phyloP scores from a whole-genome alignment of 208 protist genomes.

The Kentomonas sorsogonicus region DNA sequence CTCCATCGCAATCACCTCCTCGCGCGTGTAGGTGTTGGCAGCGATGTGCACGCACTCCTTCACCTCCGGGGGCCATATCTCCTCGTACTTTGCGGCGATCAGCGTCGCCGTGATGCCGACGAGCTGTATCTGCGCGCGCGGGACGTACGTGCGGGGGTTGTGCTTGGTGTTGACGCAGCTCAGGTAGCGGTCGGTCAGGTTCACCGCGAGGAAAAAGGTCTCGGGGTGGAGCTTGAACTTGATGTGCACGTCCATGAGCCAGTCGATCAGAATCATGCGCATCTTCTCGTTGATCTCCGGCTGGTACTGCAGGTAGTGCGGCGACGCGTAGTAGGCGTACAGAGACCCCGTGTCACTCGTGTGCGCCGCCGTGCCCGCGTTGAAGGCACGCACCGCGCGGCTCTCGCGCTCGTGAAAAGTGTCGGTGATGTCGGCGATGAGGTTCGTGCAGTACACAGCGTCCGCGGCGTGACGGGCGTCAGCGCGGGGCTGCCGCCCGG shows the following conservation, averaged over 20 bases:
- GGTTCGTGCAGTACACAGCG: slow-evolving; percentile 65
- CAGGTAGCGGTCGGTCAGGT: slow-evolving; percentile 96
- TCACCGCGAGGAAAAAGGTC: slow-evolving; percentile 96
- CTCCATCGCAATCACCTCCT: slow-evolving; percentile 91
- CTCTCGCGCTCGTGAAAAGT: slow-evolving; percentile 74
- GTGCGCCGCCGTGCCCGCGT: slow-evolving; percentile 40
- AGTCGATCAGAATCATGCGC: slow-evolving; percentile 97
- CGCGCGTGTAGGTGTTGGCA: slow-evolving; percentile 90
- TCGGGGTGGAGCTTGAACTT: slow-evolving; percentile 96
- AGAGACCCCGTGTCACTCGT: slow-evolving; percentile 29
- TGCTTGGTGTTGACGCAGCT: slow-evolving; percentile 66
- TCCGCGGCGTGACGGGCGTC: slow-evolving; percentile 47
- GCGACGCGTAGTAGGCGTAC: slow-evolving; percentile 61
- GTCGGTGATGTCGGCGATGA: slow-evolving; percentile 79
- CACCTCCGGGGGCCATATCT: slow-evolving; percentile 92
- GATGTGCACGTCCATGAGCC: slow-evolving; percentile 97
- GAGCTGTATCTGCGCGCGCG: slow-evolving; percentile 93
- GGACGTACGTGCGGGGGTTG: slow-evolving; percentile 39
- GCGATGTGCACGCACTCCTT: slow-evolving; percentile 93
- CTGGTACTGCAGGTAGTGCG: slow-evolving; percentile 80
- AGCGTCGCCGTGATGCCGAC: slow-evolving; percentile 91
- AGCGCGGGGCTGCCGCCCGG: slow-evolving; percentile 26
- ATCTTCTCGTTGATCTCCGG: slow-evolving; percentile 96
- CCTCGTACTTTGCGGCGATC: slow-evolving; percentile 92
- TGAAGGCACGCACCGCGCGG: slow-evolving; percentile 44